Base-by-base conservation (phyloP, 805 yeast species). In the Nakazawaea wyomingensis region DNA sequence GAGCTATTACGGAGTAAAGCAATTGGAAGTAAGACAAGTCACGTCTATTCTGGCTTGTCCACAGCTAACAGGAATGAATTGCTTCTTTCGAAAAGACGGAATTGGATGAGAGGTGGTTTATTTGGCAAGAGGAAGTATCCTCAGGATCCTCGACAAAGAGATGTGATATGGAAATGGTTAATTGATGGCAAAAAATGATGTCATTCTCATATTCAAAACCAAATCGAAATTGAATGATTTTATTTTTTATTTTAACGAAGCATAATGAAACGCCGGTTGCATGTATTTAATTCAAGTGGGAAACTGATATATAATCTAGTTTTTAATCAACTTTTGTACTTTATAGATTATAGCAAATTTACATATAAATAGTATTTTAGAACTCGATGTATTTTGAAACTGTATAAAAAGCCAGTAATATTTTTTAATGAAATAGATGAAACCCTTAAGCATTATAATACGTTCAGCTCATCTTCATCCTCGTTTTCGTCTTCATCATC, bases 101-200 rank as follows among this genome's bases (percentile, higher is more conserved):
- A 26, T 8, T 54, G 59, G 61, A 41, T 41, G 26, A 59, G 60
- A 8, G 45, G 44, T 28, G 24, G 42, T 24, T 40, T 48, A 24
- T 24, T 37, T 24, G 40, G 38, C 13, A 50, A 50, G 20, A 42
- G 45, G 18, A 30, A 39, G 4, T 48, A 50, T 28, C 48, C 53
- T 17, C 48, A 53, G 28, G 60, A 61, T 33, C 65, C 57, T 6
- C 50, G 47, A 10, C 54, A 71, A 35, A 57, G 75, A 48, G 78
- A 74, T 34, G 56, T 72, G 44, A 69, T 72, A 4, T 74, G 80
- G 80, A 72, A 70, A 47, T 76, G 82, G 82, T 57, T 76, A 24
- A 66, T 71, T 7, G 69, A 72, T 29, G 76, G 71, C 45, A 68
- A 69, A 41, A 47, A 51, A 24, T 42, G 30, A 38, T 20, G 11